phyloP scores from a whole-genome alignment of 345 rosid genomes.

The Angophora floribunda region DNA sequence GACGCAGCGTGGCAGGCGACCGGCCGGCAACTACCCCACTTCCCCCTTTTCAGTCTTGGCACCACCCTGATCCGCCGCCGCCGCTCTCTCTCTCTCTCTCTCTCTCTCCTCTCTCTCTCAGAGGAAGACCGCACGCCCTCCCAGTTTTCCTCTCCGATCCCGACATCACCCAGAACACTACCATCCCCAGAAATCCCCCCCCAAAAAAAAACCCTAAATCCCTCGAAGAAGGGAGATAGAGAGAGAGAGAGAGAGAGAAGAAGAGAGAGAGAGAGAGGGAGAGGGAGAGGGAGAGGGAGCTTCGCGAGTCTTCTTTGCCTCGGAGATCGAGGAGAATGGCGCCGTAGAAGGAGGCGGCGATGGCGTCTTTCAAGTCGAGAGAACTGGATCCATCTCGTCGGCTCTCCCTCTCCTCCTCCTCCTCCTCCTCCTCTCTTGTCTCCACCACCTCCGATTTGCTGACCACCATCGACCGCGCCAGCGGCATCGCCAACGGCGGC shows the following conservation, averaged over 20 bases:
- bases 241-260: too few relatives aligned
- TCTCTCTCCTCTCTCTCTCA: background rate
- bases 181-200: background rate
- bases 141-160: background rate
- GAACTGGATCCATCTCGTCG: conserved; percentile 58
- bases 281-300: background rate
- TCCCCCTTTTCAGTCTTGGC: background rate
- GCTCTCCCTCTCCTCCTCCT: conserved; percentile 3
- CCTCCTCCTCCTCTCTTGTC: conserved; percentile 10
- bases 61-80: background rate
- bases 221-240: background rate
- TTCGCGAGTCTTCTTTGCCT: background rate
- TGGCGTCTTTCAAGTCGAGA: conserved; percentile 52
- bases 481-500: background rate
- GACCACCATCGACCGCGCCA: background rate
- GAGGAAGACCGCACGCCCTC: background rate
- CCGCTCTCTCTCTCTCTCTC: background rate
- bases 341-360: conserved; percentile 37
- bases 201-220: background rate
- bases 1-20: background rate
- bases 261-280: too few relatives aligned
- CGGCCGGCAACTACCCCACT: background rate
- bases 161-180: background rate
- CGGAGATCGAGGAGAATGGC: conserved; percentile 21
- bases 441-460: background rate